Base-by-base conservation (phyloP, 495 filamentous ascomycete species). In the Xylaria intraflava region DNA sequence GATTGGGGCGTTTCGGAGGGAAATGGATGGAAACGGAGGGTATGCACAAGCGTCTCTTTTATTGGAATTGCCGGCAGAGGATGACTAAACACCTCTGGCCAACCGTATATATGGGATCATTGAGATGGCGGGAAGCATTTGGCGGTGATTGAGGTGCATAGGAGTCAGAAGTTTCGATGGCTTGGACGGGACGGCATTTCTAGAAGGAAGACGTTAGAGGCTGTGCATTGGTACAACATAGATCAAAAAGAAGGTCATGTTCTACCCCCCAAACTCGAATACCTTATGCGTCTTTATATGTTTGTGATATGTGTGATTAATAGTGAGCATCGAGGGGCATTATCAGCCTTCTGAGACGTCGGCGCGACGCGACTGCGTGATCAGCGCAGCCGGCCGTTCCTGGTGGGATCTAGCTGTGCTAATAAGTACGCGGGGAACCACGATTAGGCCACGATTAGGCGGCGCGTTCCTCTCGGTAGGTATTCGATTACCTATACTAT, bases 31-130 rank as follows among this genome's bases (percentile, higher is more conserved):
- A 12, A 35, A 31, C 20, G 14, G 23, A 31, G 24, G 43, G 16
- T 40, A 36, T 38, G 41, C 41, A 49, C 53, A 48, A 57, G 51
- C 42, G 56, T 40, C 30, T 51, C 26, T 40, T 56, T 49, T 33
- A 24, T 16, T 39, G 17, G 11, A 30, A 46, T n/a, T n/a, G 40
- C 17, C 24, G 31, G 6, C 23, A 20, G 16, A n/a, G n/a, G 23
- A 35, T 46, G 44, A 22, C 29, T 43, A 38, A 30, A 38, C 38
- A 48, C 49, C 31, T 17, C 22, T 12, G 44, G 11, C 35, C 43
- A 16, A 16, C 43, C 35, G 55, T 50, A 53, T 51, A 53, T 47
- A 57, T 42, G 41, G 49, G 20, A 2, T 51, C 24, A 35, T 30
- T 1, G 27, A n/a, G 22, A 12, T 29, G 20, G 23, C 16, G 51